Conservation (phyloP, 208 protist species). For the Leishmania arabica region DNA sequence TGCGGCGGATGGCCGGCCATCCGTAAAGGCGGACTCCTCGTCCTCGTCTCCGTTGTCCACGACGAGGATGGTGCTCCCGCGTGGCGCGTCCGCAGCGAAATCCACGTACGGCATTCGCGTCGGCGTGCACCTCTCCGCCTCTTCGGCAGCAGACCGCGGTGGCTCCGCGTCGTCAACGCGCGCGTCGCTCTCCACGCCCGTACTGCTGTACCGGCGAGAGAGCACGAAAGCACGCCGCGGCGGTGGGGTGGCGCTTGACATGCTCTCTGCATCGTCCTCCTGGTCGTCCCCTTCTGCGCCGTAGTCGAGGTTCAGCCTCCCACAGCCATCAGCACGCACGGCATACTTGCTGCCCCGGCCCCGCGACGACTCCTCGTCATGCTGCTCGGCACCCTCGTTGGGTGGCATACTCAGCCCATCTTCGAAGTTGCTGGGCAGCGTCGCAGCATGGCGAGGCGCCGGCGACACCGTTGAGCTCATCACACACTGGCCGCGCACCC, state of each 20-base stretch:
- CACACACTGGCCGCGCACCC: slow-evolving; percentile 3
- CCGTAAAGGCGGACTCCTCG: neutral
- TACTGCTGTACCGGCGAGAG: slow-evolving; percentile 28
- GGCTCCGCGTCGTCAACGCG: neutral
- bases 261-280: neutral
- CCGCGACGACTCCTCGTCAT: neutral
- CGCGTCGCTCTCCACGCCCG: neutral
- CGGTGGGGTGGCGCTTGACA: slow-evolving; percentile 34
- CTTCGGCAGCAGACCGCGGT: slow-evolving; percentile 1
- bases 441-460: slow-evolving; percentile 21
- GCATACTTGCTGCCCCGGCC: neutral
- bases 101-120: neutral
- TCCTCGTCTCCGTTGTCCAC: slow-evolving; percentile 1
- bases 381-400: neutral
- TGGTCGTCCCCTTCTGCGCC: neutral
- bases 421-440: slow-evolving; percentile 17
- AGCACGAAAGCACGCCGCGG: slow-evolving; percentile 61
- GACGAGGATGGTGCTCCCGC: slow-evolving; percentile 11
- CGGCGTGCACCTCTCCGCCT: neutral
- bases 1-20: too few relatives aligned
- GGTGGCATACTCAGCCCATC: slow-evolving; percentile 10
- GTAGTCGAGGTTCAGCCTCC: neutral
- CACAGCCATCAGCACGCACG: neutral
- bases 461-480: slow-evolving; percentile 17
- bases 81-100: neutral